Conservation (phyloP, 2,329 filamentous ascomycete genomes). For the Stromatinia cepivora region DNA sequence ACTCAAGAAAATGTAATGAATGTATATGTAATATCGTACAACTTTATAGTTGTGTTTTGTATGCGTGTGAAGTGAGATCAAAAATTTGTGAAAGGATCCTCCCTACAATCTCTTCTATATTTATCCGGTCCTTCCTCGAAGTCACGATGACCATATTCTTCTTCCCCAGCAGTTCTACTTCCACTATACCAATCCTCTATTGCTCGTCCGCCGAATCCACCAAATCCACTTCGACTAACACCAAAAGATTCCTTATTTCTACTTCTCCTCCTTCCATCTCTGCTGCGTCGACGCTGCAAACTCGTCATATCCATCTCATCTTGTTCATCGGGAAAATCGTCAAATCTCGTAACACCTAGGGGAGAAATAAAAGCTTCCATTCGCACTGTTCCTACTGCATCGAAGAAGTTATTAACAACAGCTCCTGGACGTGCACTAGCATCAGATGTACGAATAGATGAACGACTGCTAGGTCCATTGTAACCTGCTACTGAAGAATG, state of each 20-base stretch:
- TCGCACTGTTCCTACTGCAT: conserved; percentile 84
- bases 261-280: conserved; percentile 35
- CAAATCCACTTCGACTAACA: conserved; percentile 28
- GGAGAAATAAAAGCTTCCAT: conserved; percentile 95
- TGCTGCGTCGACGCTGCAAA: conserved; percentile 35
- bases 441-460: conserved; percentile 40
- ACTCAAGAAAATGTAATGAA: conserved; percentile 24
- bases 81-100: conserved; percentile 64
- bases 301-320: conserved; percentile 39
- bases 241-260: conserved; percentile 39
- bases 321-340: conserved; percentile 40
- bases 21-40: conserved; percentile 4
- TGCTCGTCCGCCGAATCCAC: conserved; percentile 47
- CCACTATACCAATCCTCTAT: conserved; percentile 53
- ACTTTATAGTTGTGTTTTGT: conserved; percentile 9
- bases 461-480: conserved; percentile 45
- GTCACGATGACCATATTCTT: conserved; percentile 50
- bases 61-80: conserved; percentile 39
- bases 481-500: conserved; percentile 45
- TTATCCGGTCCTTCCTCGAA: conserved; percentile 19
- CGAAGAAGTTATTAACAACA: conserved; percentile 62
- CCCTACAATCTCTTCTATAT: conserved; percentile 50
- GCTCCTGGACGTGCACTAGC: conserved; percentile 37
- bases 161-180: conserved; percentile 51
- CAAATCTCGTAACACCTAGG: conserved; percentile 44